Evolutionary conservation across 2,329 filamentous ascomycete genomes (phyloP).

Genomic region (Ophiocordyceps robertsii): DNA sequence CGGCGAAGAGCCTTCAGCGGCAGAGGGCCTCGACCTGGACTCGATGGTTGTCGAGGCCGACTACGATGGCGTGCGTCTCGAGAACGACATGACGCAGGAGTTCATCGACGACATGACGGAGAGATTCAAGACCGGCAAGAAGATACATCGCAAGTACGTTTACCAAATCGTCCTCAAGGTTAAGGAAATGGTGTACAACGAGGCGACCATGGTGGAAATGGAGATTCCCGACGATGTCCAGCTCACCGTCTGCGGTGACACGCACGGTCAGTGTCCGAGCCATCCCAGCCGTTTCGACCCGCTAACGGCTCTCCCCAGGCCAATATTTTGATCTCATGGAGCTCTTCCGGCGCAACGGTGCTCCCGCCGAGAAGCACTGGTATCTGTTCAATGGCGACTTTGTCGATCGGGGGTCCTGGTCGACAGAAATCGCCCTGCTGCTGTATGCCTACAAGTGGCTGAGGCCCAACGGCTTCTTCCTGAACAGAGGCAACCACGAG

Average conservation of each 20-base stretch:
- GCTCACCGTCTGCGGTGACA: slow-evolving; percentile 93
- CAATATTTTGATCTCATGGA: slow-evolving; percentile 98
- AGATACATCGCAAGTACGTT: slow-evolving; percentile 89
- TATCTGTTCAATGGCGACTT: slow-evolving; percentile 99
- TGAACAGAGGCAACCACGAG: slow-evolving; percentile 97
- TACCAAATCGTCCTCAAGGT: slow-evolving; percentile 91
- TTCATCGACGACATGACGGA: slow-evolving; percentile 97
- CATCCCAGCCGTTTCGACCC: background rate
- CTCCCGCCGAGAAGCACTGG: slow-evolving; percentile 71
- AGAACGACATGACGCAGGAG: slow-evolving; percentile 80
- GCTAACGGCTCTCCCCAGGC: slow-evolving; percentile 34
- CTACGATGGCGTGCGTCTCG: slow-evolving; percentile 75
- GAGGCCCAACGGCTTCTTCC: slow-evolving; percentile 73
- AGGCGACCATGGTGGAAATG: slow-evolving; percentile 94
- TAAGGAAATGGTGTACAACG: slow-evolving; percentile 78
- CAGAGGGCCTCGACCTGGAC: slow-evolving; percentile 80
- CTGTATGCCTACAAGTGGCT: slow-evolving; percentile 97
- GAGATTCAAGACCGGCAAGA: slow-evolving; percentile 92
- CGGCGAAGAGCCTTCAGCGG: slow-evolving; percentile 79
- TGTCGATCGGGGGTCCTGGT: slow-evolving; percentile 95
- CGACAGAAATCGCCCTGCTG: slow-evolving; percentile 85
- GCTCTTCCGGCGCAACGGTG: slow-evolving; percentile 84
- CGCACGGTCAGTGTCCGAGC: slow-evolving; percentile 55
- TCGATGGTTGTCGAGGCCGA: slow-evolving; percentile 67
- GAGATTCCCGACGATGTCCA: slow-evolving; percentile 63